Evolutionary conservation across 352 stramenopile species (phyloP).

Genomic region (Phytophthora parvispora): DNA sequence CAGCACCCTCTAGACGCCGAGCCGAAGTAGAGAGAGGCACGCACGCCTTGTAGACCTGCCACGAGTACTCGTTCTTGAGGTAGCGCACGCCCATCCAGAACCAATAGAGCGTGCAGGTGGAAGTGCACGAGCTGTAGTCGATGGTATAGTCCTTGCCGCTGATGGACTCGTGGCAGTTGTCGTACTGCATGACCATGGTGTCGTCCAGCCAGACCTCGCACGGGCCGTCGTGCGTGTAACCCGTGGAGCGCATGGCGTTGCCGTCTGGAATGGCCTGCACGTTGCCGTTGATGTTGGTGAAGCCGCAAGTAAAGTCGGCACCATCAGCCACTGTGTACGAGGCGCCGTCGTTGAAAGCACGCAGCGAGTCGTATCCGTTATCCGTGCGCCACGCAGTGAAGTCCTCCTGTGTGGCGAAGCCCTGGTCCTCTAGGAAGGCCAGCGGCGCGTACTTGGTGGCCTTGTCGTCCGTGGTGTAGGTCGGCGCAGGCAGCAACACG

Average conservation of each 20-base stretch:
- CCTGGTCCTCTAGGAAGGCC: slow-evolving; percentile 61
- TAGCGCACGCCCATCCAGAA: slow-evolving; percentile 56
- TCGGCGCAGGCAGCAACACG: slow-evolving; percentile 48
- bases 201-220: slow-evolving; percentile 60
- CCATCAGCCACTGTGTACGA: slow-evolving; percentile 45
- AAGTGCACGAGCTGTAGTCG: slow-evolving; percentile 49
- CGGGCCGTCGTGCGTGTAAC: slow-evolving; percentile 60
- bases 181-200: slow-evolving; percentile 41
- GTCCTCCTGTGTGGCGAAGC: slow-evolving; percentile 49
- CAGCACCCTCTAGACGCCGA: slow-evolving; percentile 21
- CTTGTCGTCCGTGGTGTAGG: slow-evolving; percentile 45
- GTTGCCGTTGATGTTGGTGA: slow-evolving; percentile 33
- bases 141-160: slow-evolving; percentile 45
- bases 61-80: slow-evolving; percentile 60
- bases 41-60: slow-evolving; percentile 72
- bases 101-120: slow-evolving; percentile 49
- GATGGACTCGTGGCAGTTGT: slow-evolving; percentile 47
- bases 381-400: slow-evolving; percentile 46
- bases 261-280: slow-evolving; percentile 44
- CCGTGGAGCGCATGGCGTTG: slow-evolving; percentile 46
- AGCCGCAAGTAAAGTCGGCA: slow-evolving; percentile 47
- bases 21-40: slow-evolving; percentile 32
- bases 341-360: slow-evolving; percentile 49
- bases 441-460: slow-evolving; percentile 51
- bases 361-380: slow-evolving; percentile 53